Base-by-base conservation (phyloP, 768 basidiomycete species). In the Leccinum imitatum region DNA sequence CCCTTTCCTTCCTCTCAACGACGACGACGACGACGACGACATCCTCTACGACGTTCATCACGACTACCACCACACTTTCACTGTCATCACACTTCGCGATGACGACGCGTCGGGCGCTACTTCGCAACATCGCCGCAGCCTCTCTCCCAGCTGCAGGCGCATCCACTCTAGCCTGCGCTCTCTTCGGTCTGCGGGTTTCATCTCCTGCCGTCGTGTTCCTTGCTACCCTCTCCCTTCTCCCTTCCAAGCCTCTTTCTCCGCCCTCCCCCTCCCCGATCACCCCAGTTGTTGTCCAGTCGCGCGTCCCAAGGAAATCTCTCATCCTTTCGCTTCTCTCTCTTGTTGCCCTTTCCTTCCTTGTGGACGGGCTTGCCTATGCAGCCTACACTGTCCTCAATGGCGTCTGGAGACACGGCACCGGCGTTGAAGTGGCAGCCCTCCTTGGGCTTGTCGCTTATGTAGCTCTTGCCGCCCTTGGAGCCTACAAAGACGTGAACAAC, bases 401-500 rank as follows among this genome's bases (percentile, higher is more conserved):
- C 65, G 61, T 78, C 10, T 93, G 93, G 91, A 82, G 82, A 13
- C 76, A 72, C 44, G 67, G 77, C 60, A 85, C 86, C 8, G 90
- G 86, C 23, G 79, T 89, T 46, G 87, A 89, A 66, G 72, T 87
- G 69, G 89, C 83, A 65, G 78, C 90, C 46, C 68, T 91, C 47
- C 71, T 87, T 48, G 91, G 90, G 56, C 79, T 92, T 33, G 67
- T 84, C 46, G 88, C 87, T 4, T 91, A 90, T 65, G 77, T 85
- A 37, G 87, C 88, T 39, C 76, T 93, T 53, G 88, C 90, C 14
- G 84, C 85, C 10, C 76, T 91, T 48, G 91, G 91, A 9, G 81
- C 89, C 13, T 92, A 86, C 84, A 91, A 93, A 73, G 90, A 91
- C 62, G 77, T 89, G 57, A 81, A 84, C 31, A 88, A 87, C 37